Evolutionary conservation across 352 stramenopile species (phyloP), one percentile per base, ranked within the genome.

Genomic region (Phytophthora ramorum): DNA sequence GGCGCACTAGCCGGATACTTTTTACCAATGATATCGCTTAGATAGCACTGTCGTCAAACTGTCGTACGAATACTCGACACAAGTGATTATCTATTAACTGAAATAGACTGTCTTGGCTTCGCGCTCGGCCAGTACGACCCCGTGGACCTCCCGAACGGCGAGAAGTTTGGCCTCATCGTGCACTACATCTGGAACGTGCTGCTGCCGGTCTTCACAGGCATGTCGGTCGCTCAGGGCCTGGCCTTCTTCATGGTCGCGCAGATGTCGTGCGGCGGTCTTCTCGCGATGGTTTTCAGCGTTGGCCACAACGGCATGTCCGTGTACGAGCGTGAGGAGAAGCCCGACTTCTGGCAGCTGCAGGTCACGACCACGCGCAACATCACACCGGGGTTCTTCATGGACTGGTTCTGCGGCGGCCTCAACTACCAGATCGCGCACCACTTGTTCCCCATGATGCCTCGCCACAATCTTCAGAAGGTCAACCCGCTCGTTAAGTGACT

Each of bases 381-480:
- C 63, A 96, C 76, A 78, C 61, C 90, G 49, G 93, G 95, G 43
- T 80, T 87, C 35, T 98, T 99, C 73, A 96, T 99, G 41, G 92
- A 99, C 73, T 99, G 97, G 96, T 99, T 99, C 83, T 99, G 96
- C 53, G 97, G 97, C 75, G 97, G 97, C 19, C 86, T 99, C 7
- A 98, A 99, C 81, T 99, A 99, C 75, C 97, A 99, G 85, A 97
- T 99, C 41, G 97, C 99, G 75, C 97, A 99, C 80, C 97, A 99
- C 78, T 87, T 99, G 48, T 99, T 99, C 83, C 97, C 97, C 17
- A 91, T 94, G 71, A 92, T 99, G 75, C 97, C 97, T n/a, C 87
- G 97, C 66, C 96, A 99, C 82, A 99, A 99, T 73, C 76, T 99
- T 45, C 63, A 71, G 8, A 96, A 97, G 76, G 85, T 98, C 22